Evolutionary conservation across 148 eudicot species (phyloP).

Genomic region (Fagopyrum homotropicum): DNA sequence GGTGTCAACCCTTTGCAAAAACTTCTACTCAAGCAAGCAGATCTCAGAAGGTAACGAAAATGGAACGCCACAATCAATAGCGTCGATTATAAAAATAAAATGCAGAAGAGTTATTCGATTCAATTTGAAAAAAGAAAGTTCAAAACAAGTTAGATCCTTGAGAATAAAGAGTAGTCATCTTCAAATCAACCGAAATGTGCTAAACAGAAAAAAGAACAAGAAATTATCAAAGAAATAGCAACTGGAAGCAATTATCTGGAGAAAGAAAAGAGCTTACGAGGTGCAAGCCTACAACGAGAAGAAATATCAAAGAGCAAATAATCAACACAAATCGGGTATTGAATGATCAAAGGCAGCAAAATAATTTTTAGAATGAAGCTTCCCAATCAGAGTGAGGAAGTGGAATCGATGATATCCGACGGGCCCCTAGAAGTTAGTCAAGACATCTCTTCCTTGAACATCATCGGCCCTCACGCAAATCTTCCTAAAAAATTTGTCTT

Average conservation of each 20-base stretch:
- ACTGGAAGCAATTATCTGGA: not conserved
- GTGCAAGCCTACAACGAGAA: not conserved
- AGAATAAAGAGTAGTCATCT: not conserved
- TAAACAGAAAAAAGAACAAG: not conserved
- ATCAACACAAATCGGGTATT: no score
- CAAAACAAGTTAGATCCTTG: not conserved
- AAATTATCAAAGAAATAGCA: not conserved
- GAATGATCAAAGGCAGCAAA: no score
- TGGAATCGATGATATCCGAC: no score
- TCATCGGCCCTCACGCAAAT: conserved; percentile 25
- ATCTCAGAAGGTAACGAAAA: not conserved
- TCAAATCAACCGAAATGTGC: not conserved
- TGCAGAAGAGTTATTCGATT: not conserved
- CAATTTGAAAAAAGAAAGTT: not conserved
- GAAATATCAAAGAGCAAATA: not conserved
- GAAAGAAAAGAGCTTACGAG: not conserved
- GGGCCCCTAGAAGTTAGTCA: conserved; percentile 22
- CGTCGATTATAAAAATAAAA: not conserved
- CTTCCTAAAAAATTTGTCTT: conserved; percentile 23
- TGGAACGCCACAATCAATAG: not conserved
- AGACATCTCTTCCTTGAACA: conserved; percentile 22
- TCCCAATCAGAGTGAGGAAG: no score
- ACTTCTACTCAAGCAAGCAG: not conserved
- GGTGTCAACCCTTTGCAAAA: not conserved
- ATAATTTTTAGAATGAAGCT: no score